Conservation (phyloP, 169 alveolate species). For the Cryptosporidium bovis region DNA sequence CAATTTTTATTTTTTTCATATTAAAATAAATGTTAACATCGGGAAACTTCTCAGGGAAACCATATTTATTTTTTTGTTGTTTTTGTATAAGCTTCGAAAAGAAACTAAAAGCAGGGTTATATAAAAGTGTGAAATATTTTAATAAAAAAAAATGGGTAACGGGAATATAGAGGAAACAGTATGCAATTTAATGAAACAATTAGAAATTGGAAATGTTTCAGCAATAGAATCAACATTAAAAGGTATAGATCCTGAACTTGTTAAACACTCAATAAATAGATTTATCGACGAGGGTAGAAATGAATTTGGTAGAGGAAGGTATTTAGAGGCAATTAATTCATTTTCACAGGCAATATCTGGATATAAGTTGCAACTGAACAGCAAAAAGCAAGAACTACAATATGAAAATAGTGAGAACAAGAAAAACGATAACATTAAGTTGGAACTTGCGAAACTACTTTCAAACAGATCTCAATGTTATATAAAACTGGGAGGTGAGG, state of each 20-base stretch:
- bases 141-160: no score
- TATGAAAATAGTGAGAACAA: background rate
- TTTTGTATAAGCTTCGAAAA: no score
- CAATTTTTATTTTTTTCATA: no score
- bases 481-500: constrained; percentile 33
- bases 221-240: constrained; percentile 59
- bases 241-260: constrained; percentile 53
- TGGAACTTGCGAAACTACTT: constrained; percentile 31
- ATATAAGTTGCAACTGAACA: constrained; percentile 16
- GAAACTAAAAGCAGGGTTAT: no score
- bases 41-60: no score
- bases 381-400: background rate
- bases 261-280: constrained; percentile 12
- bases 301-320: constrained; percentile 22
- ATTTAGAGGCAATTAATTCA: constrained; percentile 47
- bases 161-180: constrained; percentile 45
- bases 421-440: constrained; percentile 6
- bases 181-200: constrained; percentile 58
- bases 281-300: constrained; percentile 53
- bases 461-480: constrained; percentile 69
- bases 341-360: constrained; percentile 71
- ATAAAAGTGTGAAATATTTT: no score
- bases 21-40: no score
- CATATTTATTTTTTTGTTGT: no score
- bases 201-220: constrained; percentile 23